These are phyloP conservation scores for Hypomyces rosellus DNA, from an alignment of 2,329 filamentous ascomycete genomes.

Conservation along the genomic window DNA sequence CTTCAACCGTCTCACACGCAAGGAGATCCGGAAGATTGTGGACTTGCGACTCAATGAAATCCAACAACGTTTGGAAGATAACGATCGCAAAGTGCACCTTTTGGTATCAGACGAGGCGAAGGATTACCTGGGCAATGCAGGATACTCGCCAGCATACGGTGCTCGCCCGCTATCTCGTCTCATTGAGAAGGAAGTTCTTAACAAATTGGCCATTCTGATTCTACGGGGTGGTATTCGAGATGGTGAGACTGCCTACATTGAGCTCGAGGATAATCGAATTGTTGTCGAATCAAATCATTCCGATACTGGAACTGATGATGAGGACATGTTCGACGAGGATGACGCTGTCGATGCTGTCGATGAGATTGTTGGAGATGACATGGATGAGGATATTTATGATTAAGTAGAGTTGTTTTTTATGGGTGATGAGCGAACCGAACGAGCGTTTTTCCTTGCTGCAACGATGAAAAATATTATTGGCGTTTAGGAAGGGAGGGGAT, in stretches of 20 bases:
- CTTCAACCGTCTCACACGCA: slow-evolving; percentile 90
- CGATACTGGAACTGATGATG: slow-evolving; percentile 59
- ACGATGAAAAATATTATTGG: neutral
- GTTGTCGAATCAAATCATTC: slow-evolving; percentile 75
- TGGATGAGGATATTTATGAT: slow-evolving; percentile 53
- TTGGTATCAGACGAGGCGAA: slow-evolving; percentile 78
- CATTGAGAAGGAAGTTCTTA: slow-evolving; percentile 96
- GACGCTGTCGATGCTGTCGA: slow-evolving; percentile 66
- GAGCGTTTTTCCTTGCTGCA: neutral
- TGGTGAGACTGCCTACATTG: slow-evolving; percentile 74
- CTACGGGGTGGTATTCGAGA: slow-evolving; percentile 78
- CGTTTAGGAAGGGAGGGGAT: neutral
- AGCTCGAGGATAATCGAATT: slow-evolving; percentile 73
- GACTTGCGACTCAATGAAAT: slow-evolving; percentile 84
- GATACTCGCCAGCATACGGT: slow-evolving; percentile 93
- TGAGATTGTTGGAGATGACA: slow-evolving; percentile 55
- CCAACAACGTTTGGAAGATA: slow-evolving; percentile 80
- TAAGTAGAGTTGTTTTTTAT: slow-evolving; percentile 17
- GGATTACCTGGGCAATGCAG: slow-evolving; percentile 84
- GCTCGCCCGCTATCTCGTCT: slow-evolving; percentile 81
- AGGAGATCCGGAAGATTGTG: slow-evolving; percentile 91
- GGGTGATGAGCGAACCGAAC: neutral
- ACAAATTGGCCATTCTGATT: slow-evolving; percentile 85
- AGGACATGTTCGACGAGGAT: slow-evolving; percentile 66
- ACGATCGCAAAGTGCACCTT: slow-evolving; percentile 80